These are phyloP conservation scores for Gossypium arboreum DNA, from an alignment of 345 rosid genomes.

Conservation along the genomic window DNA sequence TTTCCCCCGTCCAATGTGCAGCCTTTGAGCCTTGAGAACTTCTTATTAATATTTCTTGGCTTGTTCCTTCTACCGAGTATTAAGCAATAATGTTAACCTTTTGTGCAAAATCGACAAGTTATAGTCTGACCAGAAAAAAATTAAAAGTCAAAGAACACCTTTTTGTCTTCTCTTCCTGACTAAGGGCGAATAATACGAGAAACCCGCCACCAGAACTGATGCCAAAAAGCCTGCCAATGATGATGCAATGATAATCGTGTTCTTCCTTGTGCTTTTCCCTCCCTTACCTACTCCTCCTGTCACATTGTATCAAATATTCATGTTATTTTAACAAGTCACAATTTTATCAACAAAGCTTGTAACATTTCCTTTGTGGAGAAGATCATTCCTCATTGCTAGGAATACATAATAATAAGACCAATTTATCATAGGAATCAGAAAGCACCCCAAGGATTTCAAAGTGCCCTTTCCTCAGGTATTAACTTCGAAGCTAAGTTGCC, in stretches of 20 bases:
- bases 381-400: background rate
- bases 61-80: constrained; percentile 22
- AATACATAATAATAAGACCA: background rate
- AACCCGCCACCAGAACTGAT: constrained; percentile 23
- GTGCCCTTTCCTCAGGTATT: background rate
- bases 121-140: background rate
- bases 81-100: background rate
- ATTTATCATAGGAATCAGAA: background rate
- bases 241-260: constrained; percentile 19
- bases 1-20: constrained; percentile 2
- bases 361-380: background rate
- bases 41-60: constrained; percentile 23
- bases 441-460: background rate
- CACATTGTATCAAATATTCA: background rate
- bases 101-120: background rate
- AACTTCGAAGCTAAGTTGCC: too few species aligned
- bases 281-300: constrained; percentile 11
- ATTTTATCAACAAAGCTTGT: background rate
- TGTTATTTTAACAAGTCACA: background rate
- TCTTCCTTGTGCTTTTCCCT: constrained; percentile 20
- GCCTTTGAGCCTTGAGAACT: constrained; percentile 12
- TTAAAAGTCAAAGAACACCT: constrained; percentile 18
- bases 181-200: constrained; percentile 23
- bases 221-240: background rate
- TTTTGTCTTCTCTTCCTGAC: constrained; percentile 24